Conservation (phyloP, 2,329 filamentous ascomycete species). For the Fusarium sp. region DNA sequence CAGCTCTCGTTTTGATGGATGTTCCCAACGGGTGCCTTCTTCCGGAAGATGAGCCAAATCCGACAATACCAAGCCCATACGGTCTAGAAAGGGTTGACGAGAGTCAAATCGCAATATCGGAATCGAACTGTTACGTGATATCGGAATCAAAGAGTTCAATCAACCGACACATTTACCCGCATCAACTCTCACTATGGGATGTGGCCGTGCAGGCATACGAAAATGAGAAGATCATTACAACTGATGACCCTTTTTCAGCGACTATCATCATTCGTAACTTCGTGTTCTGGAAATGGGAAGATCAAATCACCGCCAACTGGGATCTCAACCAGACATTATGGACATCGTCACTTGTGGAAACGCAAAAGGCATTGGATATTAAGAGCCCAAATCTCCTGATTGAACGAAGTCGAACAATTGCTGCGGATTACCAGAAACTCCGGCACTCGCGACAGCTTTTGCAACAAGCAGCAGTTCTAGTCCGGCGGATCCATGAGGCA, state of each 20-base stretch:
- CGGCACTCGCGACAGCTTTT: neutral
- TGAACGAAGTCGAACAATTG: neutral
- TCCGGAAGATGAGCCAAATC: accelerated
- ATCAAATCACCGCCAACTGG: accelerated
- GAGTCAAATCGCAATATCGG: accelerated
- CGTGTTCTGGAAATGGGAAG: neutral
- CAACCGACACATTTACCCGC: neutral
- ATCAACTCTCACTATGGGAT: neutral
- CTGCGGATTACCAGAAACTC: neutral
- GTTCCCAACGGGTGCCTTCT: neutral
- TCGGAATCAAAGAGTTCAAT: too few species aligned
- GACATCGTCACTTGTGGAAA: accelerated
- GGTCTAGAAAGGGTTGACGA: neutral
- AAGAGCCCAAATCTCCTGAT: neutral
- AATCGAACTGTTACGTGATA: neutral
- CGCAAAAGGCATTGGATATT: accelerated
- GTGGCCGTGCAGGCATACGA: neutral
- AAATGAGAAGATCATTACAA: neutral
- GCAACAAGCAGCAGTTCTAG: accelerated
- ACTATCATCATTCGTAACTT: neutral
- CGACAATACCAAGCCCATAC: neutral
- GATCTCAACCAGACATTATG: neutral
- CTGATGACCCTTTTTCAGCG: neutral
- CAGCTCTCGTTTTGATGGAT: neutral
- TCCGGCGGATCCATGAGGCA: neutral